Conservation (phyloP, 768 basidiomycete species). For the Cystoderma amianthinum region DNA sequence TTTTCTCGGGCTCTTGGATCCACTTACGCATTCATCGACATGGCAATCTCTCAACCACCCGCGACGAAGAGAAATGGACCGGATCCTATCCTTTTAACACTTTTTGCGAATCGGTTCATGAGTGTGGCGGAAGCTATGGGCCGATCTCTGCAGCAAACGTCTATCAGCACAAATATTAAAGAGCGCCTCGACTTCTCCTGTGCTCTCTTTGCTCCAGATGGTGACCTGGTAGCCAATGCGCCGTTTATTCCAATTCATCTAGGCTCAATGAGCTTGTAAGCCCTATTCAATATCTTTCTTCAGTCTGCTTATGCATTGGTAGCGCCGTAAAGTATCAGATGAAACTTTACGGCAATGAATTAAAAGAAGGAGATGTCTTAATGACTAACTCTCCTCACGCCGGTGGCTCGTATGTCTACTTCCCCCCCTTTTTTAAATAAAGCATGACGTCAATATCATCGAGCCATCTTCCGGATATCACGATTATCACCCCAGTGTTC, state of each 20-base stretch:
- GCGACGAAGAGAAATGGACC: constrained; percentile 33
- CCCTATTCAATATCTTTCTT: constrained; percentile 6
- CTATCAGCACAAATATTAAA: constrained; percentile 93
- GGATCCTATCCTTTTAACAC: constrained; percentile 82
- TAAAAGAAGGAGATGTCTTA: constrained; percentile 88
- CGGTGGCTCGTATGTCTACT: constrained; percentile 69
- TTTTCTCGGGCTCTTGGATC: no score
- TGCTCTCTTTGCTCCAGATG: constrained; percentile 91
- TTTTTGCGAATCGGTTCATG: constrained; percentile 97
- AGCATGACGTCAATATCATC: not conserved
- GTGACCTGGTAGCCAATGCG: constrained; percentile 91
- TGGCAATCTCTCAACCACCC: constrained; percentile 1
- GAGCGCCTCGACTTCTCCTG: constrained; percentile 94
- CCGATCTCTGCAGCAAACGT: constrained; percentile 80
- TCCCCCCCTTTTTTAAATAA: constrained; percentile 5
- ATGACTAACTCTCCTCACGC: constrained; percentile 90
- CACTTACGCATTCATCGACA: not conserved
- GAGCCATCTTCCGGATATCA: constrained; percentile 67
- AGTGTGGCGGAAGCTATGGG: constrained; percentile 97
- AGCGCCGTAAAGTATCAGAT: constrained; percentile 89
- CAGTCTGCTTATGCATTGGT: constrained; percentile 2
- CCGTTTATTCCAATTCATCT: constrained; percentile 87
- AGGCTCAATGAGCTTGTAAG: constrained; percentile 88
- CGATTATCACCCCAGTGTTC: constrained; percentile 92
- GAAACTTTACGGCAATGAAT: constrained; percentile 58